phyloP scores from a whole-genome alignment of 345 rosid species.

The Gossypium rotundifolium region DNA sequence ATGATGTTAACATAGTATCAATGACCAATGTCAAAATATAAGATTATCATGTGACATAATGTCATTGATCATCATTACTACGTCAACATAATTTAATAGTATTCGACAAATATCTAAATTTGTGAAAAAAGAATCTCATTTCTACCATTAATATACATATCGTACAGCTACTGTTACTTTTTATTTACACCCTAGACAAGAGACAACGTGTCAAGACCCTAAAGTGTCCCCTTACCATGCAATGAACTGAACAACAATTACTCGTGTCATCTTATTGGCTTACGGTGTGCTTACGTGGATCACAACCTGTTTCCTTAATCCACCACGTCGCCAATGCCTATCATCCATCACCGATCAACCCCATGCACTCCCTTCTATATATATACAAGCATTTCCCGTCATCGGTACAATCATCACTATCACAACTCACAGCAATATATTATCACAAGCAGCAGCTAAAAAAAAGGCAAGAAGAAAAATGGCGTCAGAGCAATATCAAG shows the following conservation, averaged over 20 bases:
- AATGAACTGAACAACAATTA: neutral
- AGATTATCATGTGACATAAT: too few species aligned
- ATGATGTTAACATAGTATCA: too few species aligned
- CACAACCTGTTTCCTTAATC: neutral
- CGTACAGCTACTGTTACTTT: too few species aligned
- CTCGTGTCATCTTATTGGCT: neutral
- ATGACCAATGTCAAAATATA: too few species aligned
- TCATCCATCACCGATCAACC: neutral
- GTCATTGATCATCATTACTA: too few species aligned
- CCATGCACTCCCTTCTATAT: neutral
- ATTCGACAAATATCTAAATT: too few species aligned
- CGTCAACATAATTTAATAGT: too few species aligned
- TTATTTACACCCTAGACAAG: neutral
- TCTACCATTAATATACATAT: too few species aligned
- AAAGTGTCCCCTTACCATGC: neutral
- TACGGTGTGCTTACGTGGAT: neutral
- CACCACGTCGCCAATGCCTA: neutral
- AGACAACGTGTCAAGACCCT: neutral
- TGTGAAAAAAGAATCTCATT: too few species aligned
- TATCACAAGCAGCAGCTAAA: neutral
- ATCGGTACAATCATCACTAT: too few species aligned
- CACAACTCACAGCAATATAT: neutral
- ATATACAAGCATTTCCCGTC: neutral
- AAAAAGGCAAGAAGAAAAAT: conserved; percentile 9
- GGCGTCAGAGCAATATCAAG: conserved; percentile 33